A percentile compares a stretch with the other conserved stretches of the same genome.
Conservation (phyloP, 2,329 filamentous ascomycete genomes). For the Cladosporium austrohemisphaericum region DNA sequence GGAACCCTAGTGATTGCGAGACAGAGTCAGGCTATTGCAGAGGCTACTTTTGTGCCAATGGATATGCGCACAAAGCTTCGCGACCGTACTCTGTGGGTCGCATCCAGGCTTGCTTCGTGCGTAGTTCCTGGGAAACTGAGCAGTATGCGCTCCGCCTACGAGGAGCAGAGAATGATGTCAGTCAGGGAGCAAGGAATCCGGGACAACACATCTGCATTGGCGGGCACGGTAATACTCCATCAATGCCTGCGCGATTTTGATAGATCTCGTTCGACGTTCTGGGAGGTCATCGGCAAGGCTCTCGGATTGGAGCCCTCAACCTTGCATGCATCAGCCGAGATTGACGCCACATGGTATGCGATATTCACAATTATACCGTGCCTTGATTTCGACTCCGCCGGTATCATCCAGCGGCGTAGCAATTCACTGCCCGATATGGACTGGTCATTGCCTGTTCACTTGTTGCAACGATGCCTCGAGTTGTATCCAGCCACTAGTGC, state of each 20-base stretch:
- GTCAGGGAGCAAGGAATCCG: slow-evolving; percentile 48
- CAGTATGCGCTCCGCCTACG: slow-evolving; percentile 42
- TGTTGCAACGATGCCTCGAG: slow-evolving; percentile 47
- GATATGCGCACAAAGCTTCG: background rate
- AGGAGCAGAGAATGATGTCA: slow-evolving; percentile 40
- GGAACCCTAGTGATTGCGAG: slow-evolving; percentile 29
- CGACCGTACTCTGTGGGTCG: slow-evolving; percentile 33
- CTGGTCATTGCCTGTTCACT: slow-evolving; percentile 47
- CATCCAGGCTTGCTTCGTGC: slow-evolving; percentile 36
- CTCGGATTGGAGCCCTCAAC: slow-evolving; percentile 24
- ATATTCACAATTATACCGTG: slow-evolving; percentile 53
- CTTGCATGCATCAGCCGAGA: slow-evolving; percentile 28
- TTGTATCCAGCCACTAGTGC: slow-evolving; percentile 44
- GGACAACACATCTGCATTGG: slow-evolving; percentile 41
- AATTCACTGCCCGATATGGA: slow-evolving; percentile 40
- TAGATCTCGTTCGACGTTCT: slow-evolving; percentile 37
- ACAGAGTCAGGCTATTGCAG: slow-evolving; percentile 4
- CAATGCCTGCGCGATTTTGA: slow-evolving; percentile 38
- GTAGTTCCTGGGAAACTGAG: slow-evolving; percentile 23
- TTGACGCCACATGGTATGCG: slow-evolving; percentile 41
- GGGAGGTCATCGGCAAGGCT: slow-evolving; percentile 41
- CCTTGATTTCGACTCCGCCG: slow-evolving; percentile 49
- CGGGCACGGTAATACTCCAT: slow-evolving; percentile 46
- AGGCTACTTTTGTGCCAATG: background rate
- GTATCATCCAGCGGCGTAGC: slow-evolving; percentile 42